Evolutionary conservation across 805 yeast genomes (phyloP).

Genomic region (Jamesozyma spencerorum): DNA sequence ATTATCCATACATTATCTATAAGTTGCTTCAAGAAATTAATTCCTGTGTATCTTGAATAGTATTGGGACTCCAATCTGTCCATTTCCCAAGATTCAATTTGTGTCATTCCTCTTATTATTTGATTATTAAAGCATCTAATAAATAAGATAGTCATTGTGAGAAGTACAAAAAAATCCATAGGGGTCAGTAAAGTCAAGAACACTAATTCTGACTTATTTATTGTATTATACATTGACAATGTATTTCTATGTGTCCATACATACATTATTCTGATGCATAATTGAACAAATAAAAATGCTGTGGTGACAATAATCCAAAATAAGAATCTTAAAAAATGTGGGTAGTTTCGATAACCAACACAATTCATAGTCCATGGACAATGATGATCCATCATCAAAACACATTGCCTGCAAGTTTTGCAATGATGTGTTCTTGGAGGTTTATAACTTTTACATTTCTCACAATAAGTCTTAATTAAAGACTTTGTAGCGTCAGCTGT

Average conservation of each 20-base stretch:
- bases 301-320: constrained; percentile 52
- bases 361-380: constrained; percentile 91
- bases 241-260: constrained; percentile 38
- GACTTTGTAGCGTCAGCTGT: constrained; percentile 18
- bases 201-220: constrained; percentile 43
- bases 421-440: constrained; percentile 87
- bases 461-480: constrained; percentile 58
- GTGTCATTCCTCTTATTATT: constrained; percentile 62
- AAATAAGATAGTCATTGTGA: constrained; percentile 51
- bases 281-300: constrained; percentile 36
- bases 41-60: constrained; percentile 32
- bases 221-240: constrained; percentile 44
- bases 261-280: constrained; percentile 32
- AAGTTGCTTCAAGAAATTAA: constrained; percentile 33
- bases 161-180: constrained; percentile 46
- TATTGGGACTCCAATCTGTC: constrained; percentile 70
- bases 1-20: constrained; percentile 39
- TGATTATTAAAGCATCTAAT: constrained; percentile 52
- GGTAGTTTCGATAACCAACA: constrained; percentile 69
- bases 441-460: constrained; percentile 61
- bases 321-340: constrained; percentile 73
- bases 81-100: constrained; percentile 86
- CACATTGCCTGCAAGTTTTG: constrained; percentile 60
- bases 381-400: constrained; percentile 90
- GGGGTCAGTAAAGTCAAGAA: constrained; percentile 49